phyloP scores from a whole-genome alignment of 768 basidiomycete genomes.

The Termitomyces sp. region DNA sequence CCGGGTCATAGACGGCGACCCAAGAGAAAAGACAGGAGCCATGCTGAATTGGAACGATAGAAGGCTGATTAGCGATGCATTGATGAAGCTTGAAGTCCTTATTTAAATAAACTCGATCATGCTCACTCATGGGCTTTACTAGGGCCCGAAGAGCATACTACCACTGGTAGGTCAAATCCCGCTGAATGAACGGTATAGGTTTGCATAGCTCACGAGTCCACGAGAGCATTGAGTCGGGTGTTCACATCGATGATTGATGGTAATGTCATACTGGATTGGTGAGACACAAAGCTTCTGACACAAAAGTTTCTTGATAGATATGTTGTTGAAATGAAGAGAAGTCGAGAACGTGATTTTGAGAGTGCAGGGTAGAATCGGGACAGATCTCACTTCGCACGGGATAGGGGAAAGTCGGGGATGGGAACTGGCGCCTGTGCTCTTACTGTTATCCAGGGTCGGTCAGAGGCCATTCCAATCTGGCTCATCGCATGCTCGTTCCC shows the following conservation, averaged over 20 bases:
- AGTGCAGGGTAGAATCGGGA: conserved; percentile 20
- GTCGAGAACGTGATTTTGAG: conserved; percentile 10
- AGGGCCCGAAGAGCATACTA: background rate
- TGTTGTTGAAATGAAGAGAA: conserved; percentile 4
- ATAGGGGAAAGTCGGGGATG: conserved; percentile 20
- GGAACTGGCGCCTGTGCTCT: conserved; percentile 7
- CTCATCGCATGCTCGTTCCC: conserved; percentile 14
- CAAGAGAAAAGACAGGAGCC: background rate
- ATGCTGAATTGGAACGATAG: background rate
- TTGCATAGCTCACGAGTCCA: no score
- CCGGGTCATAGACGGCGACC: background rate
- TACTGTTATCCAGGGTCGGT: conserved; percentile 8
- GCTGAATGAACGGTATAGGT: no score
- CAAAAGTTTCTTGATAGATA: background rate
- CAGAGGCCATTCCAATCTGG: conserved; percentile 9
- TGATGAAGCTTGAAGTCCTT: background rate
- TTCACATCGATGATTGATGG: conserved; percentile 5
- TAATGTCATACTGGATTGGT: conserved; percentile 2
- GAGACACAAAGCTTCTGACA: background rate
- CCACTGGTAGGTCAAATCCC: background rate
- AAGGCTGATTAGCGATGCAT: background rate
- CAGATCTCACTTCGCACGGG: conserved; percentile 15
- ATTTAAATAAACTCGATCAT: background rate
- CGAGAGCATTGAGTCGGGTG: background rate
- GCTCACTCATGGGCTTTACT: background rate